Conservation (phyloP, 106 monocot genomes). For the Dactylorhiza incarnata region DNA sequence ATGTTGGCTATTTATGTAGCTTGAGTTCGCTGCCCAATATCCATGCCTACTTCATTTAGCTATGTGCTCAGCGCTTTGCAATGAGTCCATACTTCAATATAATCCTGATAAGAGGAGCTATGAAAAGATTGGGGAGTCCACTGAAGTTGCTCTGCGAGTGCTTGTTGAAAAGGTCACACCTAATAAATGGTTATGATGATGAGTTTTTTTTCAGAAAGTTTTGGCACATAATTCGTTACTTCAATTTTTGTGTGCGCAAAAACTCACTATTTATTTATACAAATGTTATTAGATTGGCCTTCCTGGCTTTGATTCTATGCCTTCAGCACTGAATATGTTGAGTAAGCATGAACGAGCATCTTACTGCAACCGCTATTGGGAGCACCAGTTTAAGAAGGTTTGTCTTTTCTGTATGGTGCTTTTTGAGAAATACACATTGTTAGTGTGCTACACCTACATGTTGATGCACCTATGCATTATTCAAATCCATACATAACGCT, state of each 20-base stretch:
- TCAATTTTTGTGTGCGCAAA: background rate
- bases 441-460: background rate
- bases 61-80: slow-evolving; percentile 98
- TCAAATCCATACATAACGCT: background rate
- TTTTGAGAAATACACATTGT: background rate
- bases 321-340: slow-evolving; percentile 86
- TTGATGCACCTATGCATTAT: background rate
- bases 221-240: background rate
- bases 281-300: slow-evolving; percentile 75
- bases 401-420: background rate
- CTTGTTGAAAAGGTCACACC: slow-evolving; percentile 82
- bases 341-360: slow-evolving; percentile 91
- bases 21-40: slow-evolving; percentile 95
- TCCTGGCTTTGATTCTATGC: slow-evolving; percentile 99
- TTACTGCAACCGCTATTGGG: slow-evolving; percentile 98
- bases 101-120: slow-evolving; percentile 95
- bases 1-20: slow-evolving; percentile 34
- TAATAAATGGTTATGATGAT: background rate
- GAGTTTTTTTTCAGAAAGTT: background rate
- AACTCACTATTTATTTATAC: slow-evolving; percentile 10
- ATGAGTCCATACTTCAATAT: slow-evolving; percentile 93
- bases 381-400: slow-evolving; percentile 97
- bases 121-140: slow-evolving; percentile 99
- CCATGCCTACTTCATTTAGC: slow-evolving; percentile 96
- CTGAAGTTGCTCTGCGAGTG: slow-evolving; percentile 97